These are phyloP conservation scores for Boeremia exigua DNA, from an alignment of 2,329 filamentous ascomycete genomes.

Conservation along the genomic window DNA sequence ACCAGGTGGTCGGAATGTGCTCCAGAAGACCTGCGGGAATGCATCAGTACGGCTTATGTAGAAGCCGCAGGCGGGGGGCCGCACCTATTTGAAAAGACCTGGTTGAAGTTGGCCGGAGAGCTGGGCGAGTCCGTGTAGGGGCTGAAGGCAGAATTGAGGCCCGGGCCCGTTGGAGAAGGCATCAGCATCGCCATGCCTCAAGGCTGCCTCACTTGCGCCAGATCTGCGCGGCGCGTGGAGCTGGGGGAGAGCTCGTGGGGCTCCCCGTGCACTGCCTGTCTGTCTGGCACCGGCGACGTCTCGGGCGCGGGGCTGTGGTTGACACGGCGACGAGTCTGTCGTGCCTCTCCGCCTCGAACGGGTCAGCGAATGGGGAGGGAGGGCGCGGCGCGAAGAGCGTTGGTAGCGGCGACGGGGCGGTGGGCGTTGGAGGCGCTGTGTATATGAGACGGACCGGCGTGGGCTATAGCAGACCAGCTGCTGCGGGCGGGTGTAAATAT, in stretches of 20 bases:
- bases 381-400: conserved; percentile 29
- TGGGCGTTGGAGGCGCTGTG: conserved; percentile 25
- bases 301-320: conserved; percentile 17
- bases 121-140: conserved; percentile 60
- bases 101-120: conserved; percentile 54
- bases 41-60: conserved; percentile 34
- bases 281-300: conserved; percentile 14
- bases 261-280: conserved; percentile 18
- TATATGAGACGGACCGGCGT: conserved; percentile 17
- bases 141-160: conserved; percentile 55
- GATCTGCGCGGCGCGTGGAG: conserved; percentile 29
- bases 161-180: conserved; percentile 48
- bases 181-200: conserved; percentile 52
- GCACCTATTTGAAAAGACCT: conserved; percentile 53
- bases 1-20: conserved; percentile 54
- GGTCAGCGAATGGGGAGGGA: conserved; percentile 32
- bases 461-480: conserved; percentile 33
- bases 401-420: conserved; percentile 22
- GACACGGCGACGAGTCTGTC: conserved; percentile 1
- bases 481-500: conserved; percentile 9
- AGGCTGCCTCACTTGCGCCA: conserved; percentile 31
- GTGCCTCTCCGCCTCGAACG: background rate
- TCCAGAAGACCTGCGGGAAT: conserved; percentile 52
- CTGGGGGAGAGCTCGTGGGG: conserved; percentile 14
- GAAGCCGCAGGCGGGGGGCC: conserved; percentile 49